Percentiles rank a stretch among this genome's conserved stretches.
Evolutionary conservation across 148 eudicot species (phyloP).

Genomic region (Nepenthes mirabilis): DNA sequence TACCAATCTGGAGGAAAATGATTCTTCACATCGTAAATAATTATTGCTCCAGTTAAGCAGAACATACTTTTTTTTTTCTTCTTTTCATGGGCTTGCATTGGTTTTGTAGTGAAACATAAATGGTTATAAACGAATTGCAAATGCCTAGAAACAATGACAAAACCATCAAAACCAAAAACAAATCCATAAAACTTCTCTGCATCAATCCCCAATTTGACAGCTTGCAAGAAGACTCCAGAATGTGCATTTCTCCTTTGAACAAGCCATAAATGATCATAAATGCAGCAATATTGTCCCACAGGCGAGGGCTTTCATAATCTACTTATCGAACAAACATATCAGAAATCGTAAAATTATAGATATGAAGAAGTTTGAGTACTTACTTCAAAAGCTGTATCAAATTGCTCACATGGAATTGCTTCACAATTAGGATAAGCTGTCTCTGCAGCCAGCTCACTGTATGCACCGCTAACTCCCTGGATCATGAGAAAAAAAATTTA

Average conservation of each 20-base stretch:
- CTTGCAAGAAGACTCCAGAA: too few relatives aligned
- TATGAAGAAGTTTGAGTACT: conserved; percentile 8
- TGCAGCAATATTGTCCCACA: background rate
- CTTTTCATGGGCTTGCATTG: too few relatives aligned
- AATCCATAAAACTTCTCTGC: background rate
- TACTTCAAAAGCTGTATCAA: conserved; percentile 53
- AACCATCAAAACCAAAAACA: too few relatives aligned
- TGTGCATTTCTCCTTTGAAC: too few relatives aligned
- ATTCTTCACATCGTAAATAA: too few relatives aligned
- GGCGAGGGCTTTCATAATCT: background rate
- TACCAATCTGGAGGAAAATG: too few relatives aligned
- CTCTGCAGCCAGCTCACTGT: conserved; percentile 53
- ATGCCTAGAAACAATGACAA: too few relatives aligned
- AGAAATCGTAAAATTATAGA: background rate
- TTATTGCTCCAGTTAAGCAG: too few relatives aligned
- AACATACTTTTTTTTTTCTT: too few relatives aligned
- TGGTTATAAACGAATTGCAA: too few relatives aligned
- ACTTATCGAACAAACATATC: background rate
- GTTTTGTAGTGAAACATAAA: too few relatives aligned
- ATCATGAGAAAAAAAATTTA: background rate
- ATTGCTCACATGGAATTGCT: conserved; percentile 65
- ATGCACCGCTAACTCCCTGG: conserved; percentile 67
- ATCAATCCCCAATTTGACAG: background rate
- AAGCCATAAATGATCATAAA: too few relatives aligned
- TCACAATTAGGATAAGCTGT: conserved; percentile 57